phyloP scores from a whole-genome alignment of 139 green algal species.

The Chlamydomonas incerta region DNA sequence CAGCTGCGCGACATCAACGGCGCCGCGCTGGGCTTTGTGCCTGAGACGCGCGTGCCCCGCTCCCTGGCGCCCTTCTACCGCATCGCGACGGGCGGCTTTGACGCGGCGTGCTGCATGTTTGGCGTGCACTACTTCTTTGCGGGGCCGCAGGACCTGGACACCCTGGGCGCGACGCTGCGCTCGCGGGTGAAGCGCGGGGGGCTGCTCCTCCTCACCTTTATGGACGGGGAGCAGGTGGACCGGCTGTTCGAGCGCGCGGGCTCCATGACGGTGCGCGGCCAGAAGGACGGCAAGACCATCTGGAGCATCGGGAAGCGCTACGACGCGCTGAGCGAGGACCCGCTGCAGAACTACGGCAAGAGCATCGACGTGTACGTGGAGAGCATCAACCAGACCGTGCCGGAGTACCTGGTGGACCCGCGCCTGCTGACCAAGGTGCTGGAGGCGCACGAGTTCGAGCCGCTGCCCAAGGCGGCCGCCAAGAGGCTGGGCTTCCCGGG shows the following conservation, averaged over 20 bases:
- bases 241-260: too few species aligned
- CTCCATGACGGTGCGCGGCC: not conserved
- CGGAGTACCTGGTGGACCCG: not conserved
- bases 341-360: not conserved
- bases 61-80: not conserved
- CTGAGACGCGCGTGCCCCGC: too few species aligned
- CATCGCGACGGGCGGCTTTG: not conserved
- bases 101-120: not conserved
- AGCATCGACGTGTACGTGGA: not conserved
- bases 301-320: not conserved
- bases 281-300: not conserved
- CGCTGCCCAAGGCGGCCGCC: not conserved
- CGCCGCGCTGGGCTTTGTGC: too few species aligned
- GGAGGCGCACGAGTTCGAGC: not conserved
- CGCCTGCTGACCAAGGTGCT: not conserved
- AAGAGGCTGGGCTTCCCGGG: not conserved
- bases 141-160: not conserved
- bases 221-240: too few species aligned
- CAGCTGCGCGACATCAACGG: too few species aligned
- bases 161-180: not conserved
- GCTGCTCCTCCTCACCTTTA: not conserved
- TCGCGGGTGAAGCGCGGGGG: not conserved
- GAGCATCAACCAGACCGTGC: not conserved
- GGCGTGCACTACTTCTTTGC: not conserved
- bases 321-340: not conserved